Conservation (phyloP, 225 moss, liverwort and hornwort species). For the Pseudisothecium myosuroides region DNA sequence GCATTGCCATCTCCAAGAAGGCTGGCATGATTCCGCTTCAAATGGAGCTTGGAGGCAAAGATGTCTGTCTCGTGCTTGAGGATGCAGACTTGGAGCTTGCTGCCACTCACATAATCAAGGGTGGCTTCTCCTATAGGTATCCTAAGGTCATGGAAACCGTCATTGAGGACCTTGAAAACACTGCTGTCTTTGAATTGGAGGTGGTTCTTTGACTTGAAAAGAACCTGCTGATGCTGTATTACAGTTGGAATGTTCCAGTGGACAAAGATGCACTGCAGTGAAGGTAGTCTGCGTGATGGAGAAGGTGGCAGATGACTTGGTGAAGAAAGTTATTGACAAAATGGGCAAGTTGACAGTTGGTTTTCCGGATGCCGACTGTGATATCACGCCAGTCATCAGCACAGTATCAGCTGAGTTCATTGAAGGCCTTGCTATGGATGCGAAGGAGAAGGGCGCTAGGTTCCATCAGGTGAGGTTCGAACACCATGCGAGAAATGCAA, state of each 20-base stretch:
- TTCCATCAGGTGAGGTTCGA: constrained; percentile 10
- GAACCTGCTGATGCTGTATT: not conserved
- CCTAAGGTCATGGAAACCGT: not conserved
- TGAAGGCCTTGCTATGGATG: constrained; percentile 22
- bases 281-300: constrained; percentile 32
- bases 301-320: constrained; percentile 16
- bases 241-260: constrained; percentile 6
- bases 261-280: constrained; percentile 31
- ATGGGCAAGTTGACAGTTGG: constrained; percentile 23
- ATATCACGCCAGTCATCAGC: constrained; percentile 29
- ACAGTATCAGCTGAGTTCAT: constrained; percentile 19
- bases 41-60: constrained; percentile 84
- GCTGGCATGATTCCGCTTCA: constrained; percentile 73
- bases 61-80: constrained; percentile 74
- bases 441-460: constrained; percentile 4
- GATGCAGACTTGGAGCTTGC: constrained; percentile 83
- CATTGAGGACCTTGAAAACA: not conserved
- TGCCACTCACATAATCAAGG: constrained; percentile 67
- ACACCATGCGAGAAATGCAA: not conserved
- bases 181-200: not conserved
- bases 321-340: constrained; percentile 11
- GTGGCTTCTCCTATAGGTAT: constrained; percentile 77
- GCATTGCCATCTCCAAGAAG: constrained; percentile 68
- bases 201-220: not conserved
- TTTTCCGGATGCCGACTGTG: constrained; percentile 8